phyloP scores from a whole-genome alignment of 345 rosid species.

The Cardiospermum halicacabum region DNA sequence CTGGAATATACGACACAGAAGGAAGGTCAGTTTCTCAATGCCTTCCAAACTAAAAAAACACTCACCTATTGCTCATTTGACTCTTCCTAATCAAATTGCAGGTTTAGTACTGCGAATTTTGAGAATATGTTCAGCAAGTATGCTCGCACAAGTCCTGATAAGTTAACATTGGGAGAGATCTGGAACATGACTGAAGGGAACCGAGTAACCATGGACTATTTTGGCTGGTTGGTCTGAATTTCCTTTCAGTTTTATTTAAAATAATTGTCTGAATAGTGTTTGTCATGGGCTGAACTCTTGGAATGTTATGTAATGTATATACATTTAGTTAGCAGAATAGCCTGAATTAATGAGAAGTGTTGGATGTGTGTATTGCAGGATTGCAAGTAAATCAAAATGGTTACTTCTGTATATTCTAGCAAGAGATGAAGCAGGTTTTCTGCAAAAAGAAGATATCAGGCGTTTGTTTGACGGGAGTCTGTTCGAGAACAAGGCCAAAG shows the following conservation, averaged over 20 bases:
- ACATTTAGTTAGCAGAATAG: too few species aligned
- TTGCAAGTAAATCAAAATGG: slow-evolving; percentile 50
- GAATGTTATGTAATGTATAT: too few species aligned
- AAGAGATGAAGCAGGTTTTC: slow-evolving; percentile 61
- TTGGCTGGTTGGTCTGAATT: slow-evolving; percentile 51
- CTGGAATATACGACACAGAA: slow-evolving; percentile 62
- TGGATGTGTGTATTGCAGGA: too few species aligned
- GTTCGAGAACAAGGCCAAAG: slow-evolving; percentile 70
- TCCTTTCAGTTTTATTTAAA: not conserved
- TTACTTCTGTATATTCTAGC: slow-evolving; percentile 53
- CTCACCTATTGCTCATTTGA: not conserved
- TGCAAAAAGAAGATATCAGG: slow-evolving; percentile 71
- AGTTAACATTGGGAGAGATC: slow-evolving; percentile 50
- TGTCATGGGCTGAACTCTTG: too few species aligned
- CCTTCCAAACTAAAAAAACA: not conserved
- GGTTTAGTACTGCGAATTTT: slow-evolving; percentile 51
- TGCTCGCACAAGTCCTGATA: slow-evolving; percentile 55
- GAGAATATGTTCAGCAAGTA: slow-evolving; percentile 80
- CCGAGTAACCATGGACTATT: slow-evolving; percentile 47
- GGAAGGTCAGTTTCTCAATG: slow-evolving; percentile 43
- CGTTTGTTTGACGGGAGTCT: slow-evolving; percentile 71
- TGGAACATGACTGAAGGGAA: slow-evolving; percentile 84
- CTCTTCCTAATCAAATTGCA: slow-evolving; percentile 17
- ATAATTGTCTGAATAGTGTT: not conserved
- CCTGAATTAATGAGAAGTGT: too few species aligned